Evolutionary conservation across 768 basidiomycete genomes (phyloP).

Genomic region (Mycena indigotica): DNA sequence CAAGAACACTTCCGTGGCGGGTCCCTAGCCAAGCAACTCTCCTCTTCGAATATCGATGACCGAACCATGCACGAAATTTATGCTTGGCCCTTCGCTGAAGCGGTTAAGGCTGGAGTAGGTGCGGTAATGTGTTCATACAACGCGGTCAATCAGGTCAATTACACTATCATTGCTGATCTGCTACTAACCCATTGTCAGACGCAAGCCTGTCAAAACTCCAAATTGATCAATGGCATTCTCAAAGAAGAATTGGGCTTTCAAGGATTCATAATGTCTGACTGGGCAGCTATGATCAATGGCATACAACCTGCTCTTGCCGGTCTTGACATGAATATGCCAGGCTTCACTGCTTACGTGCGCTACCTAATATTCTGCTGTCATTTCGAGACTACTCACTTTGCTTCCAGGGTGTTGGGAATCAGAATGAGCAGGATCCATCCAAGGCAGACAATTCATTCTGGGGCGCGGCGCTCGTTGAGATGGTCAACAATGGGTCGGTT

Average conservation of each 20-base stretch:
- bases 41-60: constrained; percentile 43
- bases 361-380: neutral
- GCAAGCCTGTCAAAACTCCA: constrained; percentile 47
- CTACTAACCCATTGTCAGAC: constrained; percentile 22
- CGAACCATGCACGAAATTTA: constrained; percentile 40
- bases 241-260: constrained; percentile 53
- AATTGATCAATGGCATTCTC: constrained; percentile 41
- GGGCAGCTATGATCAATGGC: constrained; percentile 42
- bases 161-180: neutral
- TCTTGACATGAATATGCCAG: constrained; percentile 21
- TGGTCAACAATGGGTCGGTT: constrained; percentile 53
- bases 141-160: constrained; percentile 32
- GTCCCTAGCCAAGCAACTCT: constrained; percentile 13
- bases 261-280: constrained; percentile 39
- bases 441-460: constrained; percentile 24
- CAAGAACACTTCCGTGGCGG: constrained; percentile 28
- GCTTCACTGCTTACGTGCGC: constrained; percentile 2
- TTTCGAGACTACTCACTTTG: neutral
- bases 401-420: constrained; percentile 8
- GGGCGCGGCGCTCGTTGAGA: constrained; percentile 32
- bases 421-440: constrained; percentile 18
- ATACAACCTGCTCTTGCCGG: constrained; percentile 22
- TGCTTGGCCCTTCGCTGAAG: constrained; percentile 28
- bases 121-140: constrained; percentile 34
- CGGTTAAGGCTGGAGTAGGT: constrained; percentile 36